Evolutionary conservation across 495 filamentous ascomycete genomes (phyloP), one percentile per base, ranked within the genome.

Genomic region (Lophiotrema nucula): DNA sequence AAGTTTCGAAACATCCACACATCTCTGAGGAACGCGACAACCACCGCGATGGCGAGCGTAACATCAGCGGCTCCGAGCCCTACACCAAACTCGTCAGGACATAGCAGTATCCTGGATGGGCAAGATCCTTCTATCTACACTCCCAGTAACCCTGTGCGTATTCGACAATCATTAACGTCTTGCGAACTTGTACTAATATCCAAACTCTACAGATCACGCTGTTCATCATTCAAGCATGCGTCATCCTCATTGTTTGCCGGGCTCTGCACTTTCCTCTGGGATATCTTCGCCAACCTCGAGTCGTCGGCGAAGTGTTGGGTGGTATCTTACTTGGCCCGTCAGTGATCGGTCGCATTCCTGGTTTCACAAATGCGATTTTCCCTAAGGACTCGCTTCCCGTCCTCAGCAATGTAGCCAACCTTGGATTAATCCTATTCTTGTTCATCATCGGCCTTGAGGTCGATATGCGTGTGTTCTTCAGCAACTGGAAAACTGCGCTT

Each of bases 281-380:
- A 48, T 88, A 87, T 66, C 74, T 97, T 41, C 86, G 88, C 51
- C 92, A 97, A 68, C 92, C 92, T 43, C 83, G 87, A 56, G 92
- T 97, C 56, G 97, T 98, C 64, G 90, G 93, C 38, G 93, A 97
- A 80, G 90, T 98, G 35, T 86, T 98, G 57, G 92, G 87, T 21
- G 93, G 93, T 49, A 91, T 98, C 66, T 67, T 98, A 3, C 78
- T 98, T 8, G 93, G 92, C 31, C 92, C 89, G 4, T 89, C 88
- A 1, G 89, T 95, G 16, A 79, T 95, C 79, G 88, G 89, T 59
- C 83, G 84, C 26, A 88, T 95, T 28, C 89, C 89, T 2, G 85
- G 87, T 46, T 98, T 96, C 72, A 81, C 81, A 27, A 68, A 79
- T 3, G 73, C 87, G 65, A 90, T 96, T 60, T 92, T 96, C 69